Evolutionary conservation across 805 yeast species (phyloP), one percentile per base, ranked within the genome.

Genomic region (Zygosaccharomyces bisporus): DNA sequence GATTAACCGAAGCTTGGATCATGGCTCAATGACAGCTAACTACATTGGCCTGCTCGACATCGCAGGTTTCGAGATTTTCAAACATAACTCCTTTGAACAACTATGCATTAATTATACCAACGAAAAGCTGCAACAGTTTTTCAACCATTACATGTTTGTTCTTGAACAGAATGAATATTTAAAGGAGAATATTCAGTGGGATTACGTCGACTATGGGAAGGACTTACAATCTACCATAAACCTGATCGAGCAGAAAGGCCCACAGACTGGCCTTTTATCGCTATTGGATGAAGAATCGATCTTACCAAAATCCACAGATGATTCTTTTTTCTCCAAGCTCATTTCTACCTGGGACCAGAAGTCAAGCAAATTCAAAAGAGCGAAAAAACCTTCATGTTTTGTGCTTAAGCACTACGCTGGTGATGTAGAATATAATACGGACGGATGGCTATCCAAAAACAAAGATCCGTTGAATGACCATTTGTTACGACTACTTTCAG

Each of bases 11-110:
- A 83, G 79, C 41, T 74, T 93, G 8, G 75, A 74, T 50, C 74
- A 67, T 35, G 67, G 70, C 6, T 64, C 70, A 3, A 57, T 62
- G 43, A 64, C 72, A 3, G 65, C 69, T 17, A 74, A 79, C 43
- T 91, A 83, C 54, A 93, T 93, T 58, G 99, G 99, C 50, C 95
- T 93, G 16, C 74, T 93, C 56, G 99, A 93, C 80, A 93, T 93
- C 56, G 95, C 95, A 49, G 99, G 99, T 8, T 93, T 93, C 64
- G 99, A 93, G 69, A 96, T 93, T 60, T 93, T 93, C 65, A 86
- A 86, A 54, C 79, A 79, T 54, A 93, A 93, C 67, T 90, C 97
- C 1, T 93, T 93, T 58, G 99, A 93, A 67, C 99, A 93, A 66
- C 82, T 93, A 60, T 91, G 99, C 68, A 91, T 91, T 67, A 91